These are phyloP conservation scores for Suhomyces sp. DNA, from an alignment of 805 yeast genomes.

Conservation along the genomic window DNA sequence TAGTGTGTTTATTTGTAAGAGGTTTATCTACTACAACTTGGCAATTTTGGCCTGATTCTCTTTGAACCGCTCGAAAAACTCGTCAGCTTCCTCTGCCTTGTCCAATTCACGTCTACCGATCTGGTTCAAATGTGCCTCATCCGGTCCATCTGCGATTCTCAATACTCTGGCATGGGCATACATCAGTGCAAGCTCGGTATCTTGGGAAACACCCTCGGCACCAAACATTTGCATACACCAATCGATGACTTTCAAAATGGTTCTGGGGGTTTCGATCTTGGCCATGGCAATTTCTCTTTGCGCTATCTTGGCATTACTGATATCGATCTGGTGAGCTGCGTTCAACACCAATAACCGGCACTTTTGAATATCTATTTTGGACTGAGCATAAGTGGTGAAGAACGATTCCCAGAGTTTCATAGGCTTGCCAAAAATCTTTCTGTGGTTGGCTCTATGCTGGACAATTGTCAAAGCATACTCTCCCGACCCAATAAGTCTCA, in stretches of 20 bases:
- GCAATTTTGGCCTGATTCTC: conserved; percentile 18
- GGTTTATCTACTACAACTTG: conserved; percentile 20
- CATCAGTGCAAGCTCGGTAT: conserved; percentile 53
- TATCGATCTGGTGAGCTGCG: conserved; percentile 61
- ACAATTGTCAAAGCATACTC: conserved; percentile 51
- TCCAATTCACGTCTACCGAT: conserved; percentile 49
- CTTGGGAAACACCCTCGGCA: conserved; percentile 63
- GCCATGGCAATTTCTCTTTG: conserved; percentile 58
- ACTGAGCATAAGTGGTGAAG: conserved; percentile 47
- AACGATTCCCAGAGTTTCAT: conserved; percentile 52
- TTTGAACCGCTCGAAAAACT: conserved; percentile 27
- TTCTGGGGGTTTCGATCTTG: conserved; percentile 59
- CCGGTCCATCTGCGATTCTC: conserved; percentile 69
- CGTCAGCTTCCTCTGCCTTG: conserved; percentile 33
- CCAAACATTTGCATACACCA: conserved; percentile 66
- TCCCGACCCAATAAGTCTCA: conserved; percentile 62
- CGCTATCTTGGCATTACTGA: conserved; percentile 52
- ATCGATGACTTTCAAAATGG: conserved; percentile 50
- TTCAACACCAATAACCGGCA: conserved; percentile 53
- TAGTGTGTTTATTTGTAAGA: not conserved
- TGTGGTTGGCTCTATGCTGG: conserved; percentile 49
- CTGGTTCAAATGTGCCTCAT: conserved; percentile 61
- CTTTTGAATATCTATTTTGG: conserved; percentile 52
- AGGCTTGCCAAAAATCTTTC: conserved; percentile 51
- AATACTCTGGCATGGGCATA: conserved; percentile 54